Evolutionary conservation across 208 protist genomes (phyloP).

Genomic region (Tritrichomonas musculus): DNA sequence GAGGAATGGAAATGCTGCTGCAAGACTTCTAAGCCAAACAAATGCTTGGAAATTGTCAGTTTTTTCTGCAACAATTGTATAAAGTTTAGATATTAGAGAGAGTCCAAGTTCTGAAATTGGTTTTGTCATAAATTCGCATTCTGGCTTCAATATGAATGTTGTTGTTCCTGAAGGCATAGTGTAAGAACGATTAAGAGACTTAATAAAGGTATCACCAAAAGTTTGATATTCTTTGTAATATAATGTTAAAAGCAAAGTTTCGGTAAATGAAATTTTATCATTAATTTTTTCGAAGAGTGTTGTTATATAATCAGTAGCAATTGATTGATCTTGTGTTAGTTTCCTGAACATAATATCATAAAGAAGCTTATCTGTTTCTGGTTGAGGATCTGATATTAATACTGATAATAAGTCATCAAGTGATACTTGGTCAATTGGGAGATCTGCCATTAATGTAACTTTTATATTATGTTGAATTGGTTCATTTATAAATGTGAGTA

Average conservation of each 20-base stretch:
- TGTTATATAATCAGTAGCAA: not conserved
- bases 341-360: not conserved
- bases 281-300: not conserved
- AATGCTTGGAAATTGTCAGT: not conserved
- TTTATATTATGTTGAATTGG: too few species aligned
- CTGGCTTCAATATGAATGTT: not conserved
- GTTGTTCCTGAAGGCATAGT: not conserved
- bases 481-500: too few species aligned
- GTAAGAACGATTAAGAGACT: not conserved
- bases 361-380: too few species aligned
- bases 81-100: not conserved
- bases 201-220: not conserved
- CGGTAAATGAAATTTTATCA: not conserved
- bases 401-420: too few species aligned
- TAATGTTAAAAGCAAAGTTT: not conserved
- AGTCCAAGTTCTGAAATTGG: not conserved
- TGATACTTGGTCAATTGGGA: too few species aligned
- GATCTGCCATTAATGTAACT: too few species aligned
- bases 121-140: not conserved
- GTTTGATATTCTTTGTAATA: not conserved
- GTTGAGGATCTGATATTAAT: too few species aligned
- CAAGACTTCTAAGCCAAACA: not conserved
- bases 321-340: not conserved
- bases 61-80: not conserved
- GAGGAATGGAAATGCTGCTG: not conserved